Percentiles rank a stretch among this genome's conserved stretches.
phyloP scores from a whole-genome alignment of 2,329 filamentous ascomycete species.

The Microthyrium microscopicum region DNA sequence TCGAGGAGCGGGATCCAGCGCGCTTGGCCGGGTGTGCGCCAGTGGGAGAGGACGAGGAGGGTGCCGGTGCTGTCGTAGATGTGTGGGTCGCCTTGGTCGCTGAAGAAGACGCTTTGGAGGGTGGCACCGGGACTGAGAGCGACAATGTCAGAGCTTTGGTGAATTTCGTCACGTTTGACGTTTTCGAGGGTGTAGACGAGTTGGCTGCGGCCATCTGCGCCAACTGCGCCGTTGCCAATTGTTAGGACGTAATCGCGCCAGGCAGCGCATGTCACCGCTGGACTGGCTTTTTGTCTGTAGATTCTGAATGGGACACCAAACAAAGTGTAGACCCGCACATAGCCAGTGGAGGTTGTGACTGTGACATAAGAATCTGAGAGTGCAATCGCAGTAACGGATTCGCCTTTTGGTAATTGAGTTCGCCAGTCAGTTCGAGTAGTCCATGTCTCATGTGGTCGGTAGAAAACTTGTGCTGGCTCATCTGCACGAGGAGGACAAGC shows the following conservation, averaged over 20 bases:
- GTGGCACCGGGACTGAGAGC: conserved; percentile 60
- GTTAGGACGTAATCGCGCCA: conserved; percentile 96
- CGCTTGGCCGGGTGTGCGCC: conserved; percentile 71
- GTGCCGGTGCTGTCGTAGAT: conserved; percentile 91
- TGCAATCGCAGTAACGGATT: conserved; percentile 73
- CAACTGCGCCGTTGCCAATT: conserved; percentile 78
- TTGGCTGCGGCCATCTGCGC: conserved; percentile 58
- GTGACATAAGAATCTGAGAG: conserved; percentile 83
- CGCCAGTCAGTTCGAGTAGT: conserved; percentile 82
- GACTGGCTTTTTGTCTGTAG: conserved; percentile 78
- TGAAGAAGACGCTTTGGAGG: conserved; percentile 78
- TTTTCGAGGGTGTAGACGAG: conserved; percentile 89
- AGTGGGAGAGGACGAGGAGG: conserved; percentile 74
- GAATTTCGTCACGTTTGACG: conserved; percentile 82
- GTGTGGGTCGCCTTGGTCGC: conserved; percentile 70
- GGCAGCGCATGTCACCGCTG: conserved; percentile 81
- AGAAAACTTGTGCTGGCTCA: conserved; percentile 71
- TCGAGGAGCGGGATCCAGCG: conserved; percentile 87
- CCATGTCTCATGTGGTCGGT: conserved; percentile 94
- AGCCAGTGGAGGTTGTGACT: conserved; percentile 71
- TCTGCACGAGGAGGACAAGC: conserved; percentile 46
- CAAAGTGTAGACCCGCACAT: conserved; percentile 82
- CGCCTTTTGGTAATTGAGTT: conserved; percentile 71
- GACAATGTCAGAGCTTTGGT: conserved; percentile 83
- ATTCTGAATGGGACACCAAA: conserved; percentile 82